Evolutionary conservation across 2,329 filamentous ascomycete species (phyloP), one percentile per base, ranked within the genome.

Genomic region (Xylariales sp.): DNA sequence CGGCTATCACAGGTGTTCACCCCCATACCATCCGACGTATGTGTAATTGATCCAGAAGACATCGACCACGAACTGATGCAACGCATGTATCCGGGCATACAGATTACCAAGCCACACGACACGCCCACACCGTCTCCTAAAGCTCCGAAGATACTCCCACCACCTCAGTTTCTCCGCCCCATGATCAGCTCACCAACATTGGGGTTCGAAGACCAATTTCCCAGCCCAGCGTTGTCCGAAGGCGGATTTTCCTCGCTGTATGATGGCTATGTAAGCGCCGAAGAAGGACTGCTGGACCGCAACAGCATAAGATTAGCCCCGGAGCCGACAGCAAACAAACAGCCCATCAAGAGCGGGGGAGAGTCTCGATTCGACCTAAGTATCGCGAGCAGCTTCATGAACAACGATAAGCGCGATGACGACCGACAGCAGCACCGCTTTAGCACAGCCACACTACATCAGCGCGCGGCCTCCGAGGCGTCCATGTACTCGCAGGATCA

Each of bases 171-270:
- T 10, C 48, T 56, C 15, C 44, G 40, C 4, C 47, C 48, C 5
- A 18, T 39, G 18, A 36, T 40, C 8, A 53, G 48, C 32, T 53
- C 55, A 29, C 51, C 53, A 6, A 53, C 47, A 6, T 41, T 47
- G 1, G 49, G 45, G n/a, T 6, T 15, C 21, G 18, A 39, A 37
- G 18, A 41, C 32, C 41, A 42, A 33, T 31, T 41, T 19, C 15
- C 48, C 41, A 47, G 50, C 40, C 39, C 54, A 2, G 42, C 38
- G 15, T 18, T 47, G 21, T 55, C 56, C 11, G 55, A 57, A 32
- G 40, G 46, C 28, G 51, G 53, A 8, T 34, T 54, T 3, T 56
- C 52, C n/a, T 59, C 52, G 16, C 49, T 57, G 12, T 59, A 56
- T 40, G 56, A 55, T 21, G 52, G 48, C 44, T 54, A 54, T 33